Evolutionary conservation across 768 basidiomycete species (phyloP), one percentile per base, ranked within the genome.

Genomic region (Mycena albidolilacea): DNA sequence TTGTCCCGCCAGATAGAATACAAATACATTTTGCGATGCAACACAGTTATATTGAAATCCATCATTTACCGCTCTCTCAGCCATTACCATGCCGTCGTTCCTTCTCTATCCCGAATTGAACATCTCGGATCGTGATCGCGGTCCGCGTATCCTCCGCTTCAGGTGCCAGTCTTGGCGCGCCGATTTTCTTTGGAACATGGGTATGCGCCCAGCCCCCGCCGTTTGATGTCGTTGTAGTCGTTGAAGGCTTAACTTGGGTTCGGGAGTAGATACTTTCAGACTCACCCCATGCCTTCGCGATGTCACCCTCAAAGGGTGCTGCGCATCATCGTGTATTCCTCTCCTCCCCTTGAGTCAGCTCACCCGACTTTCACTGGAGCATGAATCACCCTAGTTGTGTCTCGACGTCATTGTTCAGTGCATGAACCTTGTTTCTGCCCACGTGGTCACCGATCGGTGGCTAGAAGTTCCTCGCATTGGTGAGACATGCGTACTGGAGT

Each of bases 51-150:
- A 50, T 50, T 50, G 19, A 90, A 43, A 86, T 86, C 90, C 90
- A 94, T 46, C 92, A 92, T 54, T 88, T 85, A 21, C 93, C 94
- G 46, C 93, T 88, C 4, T 94, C 95, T 69, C 90, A 84, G 8
- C 95, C 95, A 38, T 92, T 94, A 35, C 95, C 95, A 80, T 96
- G 95, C 7, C 94, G 94, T 58, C 90, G 83, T 81, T 96, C 95
- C 77, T 90, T 92, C 80, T 94, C 93, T 67, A 97, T 85, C 12
- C 95, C 95, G 80, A 96, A 97, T 87, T 97, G 86, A 3, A 94
- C 92, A 82, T 97, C 96, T 46, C 91, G 85, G 83, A 95, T 84
- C 3, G 92, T 95, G 63, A 97, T 84, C 21, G 86, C 73, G 64
- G 86, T 87, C 74, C 90, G 85, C 23, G 84, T 84, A 65, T 93